Evolutionary conservation across 805 yeast genomes (phyloP), one percentile per base, ranked within the genome.

Genomic region (Lipomyces orientalis): DNA sequence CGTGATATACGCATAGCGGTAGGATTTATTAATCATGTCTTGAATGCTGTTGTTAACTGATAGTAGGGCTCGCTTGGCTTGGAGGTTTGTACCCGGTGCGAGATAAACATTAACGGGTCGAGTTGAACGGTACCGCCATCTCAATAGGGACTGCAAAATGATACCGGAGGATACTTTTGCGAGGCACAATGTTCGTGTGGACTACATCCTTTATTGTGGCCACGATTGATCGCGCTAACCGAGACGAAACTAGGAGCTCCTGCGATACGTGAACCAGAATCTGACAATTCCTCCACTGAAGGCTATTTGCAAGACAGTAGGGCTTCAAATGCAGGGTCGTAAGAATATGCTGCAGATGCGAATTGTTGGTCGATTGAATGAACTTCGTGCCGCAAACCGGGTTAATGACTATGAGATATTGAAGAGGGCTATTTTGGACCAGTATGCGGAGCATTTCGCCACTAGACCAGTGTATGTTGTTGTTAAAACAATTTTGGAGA

Each of bases 271-370:
- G 54, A 60, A 69, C 54, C 22, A 39, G 49, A 52, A 54, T 54
- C 69, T 78, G 66, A 75, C 76, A 22, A 76, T 80, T 1, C 63
- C 73, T 6, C 73, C 74, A 58, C 77, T 80, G 35, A 77, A 76
- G 60, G 35, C 33, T 9, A 67, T 79, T 29, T 73, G 78, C n/a
- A 67, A 73, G 33, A 58, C 43, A 1, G 73, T 87, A 19, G 83
- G 84, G 1, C 76, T 88, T 22, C 77, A 86, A 1, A 73, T 80
- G 9, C 74, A 82, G 5, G 96, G 95, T 0, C 79, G 87, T 51
- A 91, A 91, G 76, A 82, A 83, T 25, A 89, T 85, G 43, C 77
- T 90, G 14, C 83, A 83, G 62, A 87, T 85, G 46, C 80, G 92
- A 43, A 76, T 91, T 6, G 75, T 79, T 60, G 79, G 77, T n/a